phyloP scores from a whole-genome alignment of 2,329 filamentous ascomycete genomes.

The Fusarium tanahbumbuense region DNA sequence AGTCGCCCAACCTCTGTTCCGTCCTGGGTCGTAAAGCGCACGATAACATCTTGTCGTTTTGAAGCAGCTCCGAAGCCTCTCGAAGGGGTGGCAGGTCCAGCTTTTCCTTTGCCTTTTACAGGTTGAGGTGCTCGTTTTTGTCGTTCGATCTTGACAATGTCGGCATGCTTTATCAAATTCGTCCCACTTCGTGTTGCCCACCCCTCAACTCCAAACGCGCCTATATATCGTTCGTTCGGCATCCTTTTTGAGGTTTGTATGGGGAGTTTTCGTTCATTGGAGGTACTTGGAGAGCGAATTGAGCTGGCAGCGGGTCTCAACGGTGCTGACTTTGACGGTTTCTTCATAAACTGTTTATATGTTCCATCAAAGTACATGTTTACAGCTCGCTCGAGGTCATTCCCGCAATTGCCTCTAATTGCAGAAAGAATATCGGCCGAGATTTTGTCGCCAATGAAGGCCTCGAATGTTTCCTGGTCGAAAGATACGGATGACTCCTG shows the following conservation, averaged over 20 bases:
- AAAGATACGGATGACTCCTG: slow-evolving; percentile 57
- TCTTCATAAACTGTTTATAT: slow-evolving; percentile 64
- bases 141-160: slow-evolving; percentile 87
- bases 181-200: slow-evolving; percentile 91
- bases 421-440: slow-evolving; percentile 59
- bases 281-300: slow-evolving; percentile 17
- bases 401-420: slow-evolving; percentile 66
- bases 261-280: slow-evolving; percentile 19
- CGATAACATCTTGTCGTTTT: slow-evolving; percentile 84
- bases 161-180: slow-evolving; percentile 81
- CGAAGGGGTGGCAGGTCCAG: slow-evolving; percentile 50
- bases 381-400: slow-evolving; percentile 70
- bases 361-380: slow-evolving; percentile 79
- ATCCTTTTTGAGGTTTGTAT: slow-evolving; percentile 43
- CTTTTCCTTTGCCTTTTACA: slow-evolving; percentile 58
- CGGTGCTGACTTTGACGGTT: slow-evolving; percentile 25
- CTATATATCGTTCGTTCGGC: slow-evolving; percentile 76
- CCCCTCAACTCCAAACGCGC: slow-evolving; percentile 89
- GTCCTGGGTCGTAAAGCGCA: slow-evolving; percentile 84
- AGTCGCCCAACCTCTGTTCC: slow-evolving; percentile 89
- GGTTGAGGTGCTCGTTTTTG: slow-evolving; percentile 73
- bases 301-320: slow-evolving; percentile 12
- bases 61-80: slow-evolving; percentile 63
- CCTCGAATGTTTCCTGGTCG: slow-evolving; percentile 68
- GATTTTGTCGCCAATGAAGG: slow-evolving; percentile 69